Base-by-base conservation (phyloP, 1,139 yeast species). In the Taphrina flavorubra region DNA sequence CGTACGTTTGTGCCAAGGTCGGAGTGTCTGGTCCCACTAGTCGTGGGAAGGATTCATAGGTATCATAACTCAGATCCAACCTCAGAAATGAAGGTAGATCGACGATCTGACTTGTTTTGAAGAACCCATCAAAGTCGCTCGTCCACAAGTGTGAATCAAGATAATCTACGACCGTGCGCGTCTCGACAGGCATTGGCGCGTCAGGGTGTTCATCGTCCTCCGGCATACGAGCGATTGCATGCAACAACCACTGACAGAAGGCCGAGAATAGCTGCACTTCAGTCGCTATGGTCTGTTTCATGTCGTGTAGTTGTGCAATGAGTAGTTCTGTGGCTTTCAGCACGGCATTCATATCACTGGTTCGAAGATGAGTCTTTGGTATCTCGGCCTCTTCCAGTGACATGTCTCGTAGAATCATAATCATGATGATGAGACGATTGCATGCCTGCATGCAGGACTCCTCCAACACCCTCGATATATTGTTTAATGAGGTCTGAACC, bases 381-480 rank as follows among this genome's bases (percentile, higher is more conserved):
- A 10, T 18, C 5, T 13, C 4, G 6, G 31, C 14, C 18, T 13
- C 16, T 6, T 51, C 39, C 11, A 16, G n/a, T 8, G 66, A 62
- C 16, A 81, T 72, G 1, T 87, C 84, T 40, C 78, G 79, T 46
- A 87, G 74, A 31, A 82, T 80, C 47, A 81, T 80, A 0, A 85
- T 72, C 16, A 85, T 74, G 0, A 86, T 76, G 1, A 87, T 75
- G 25, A 87, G 73, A 69, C 88, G 81, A 72, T 89, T 94, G 62
- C 85, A 74, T 0, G 84, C 82, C 0, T 89, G 86, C 4, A 88
- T 79, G 31, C 87, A 72, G 61, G 82, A 81, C 60, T 83, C 80
- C 70, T 83, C 82, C 0, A 84, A 72, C 0, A 78, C 75, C 68
- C 82, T 81, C 65, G 86, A 77, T 0, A 82, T 77, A 57, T 76